These are phyloP conservation scores for Podospora fimiseda DNA, from an alignment of 495 filamentous ascomycete genomes.

Conservation along the genomic window DNA sequence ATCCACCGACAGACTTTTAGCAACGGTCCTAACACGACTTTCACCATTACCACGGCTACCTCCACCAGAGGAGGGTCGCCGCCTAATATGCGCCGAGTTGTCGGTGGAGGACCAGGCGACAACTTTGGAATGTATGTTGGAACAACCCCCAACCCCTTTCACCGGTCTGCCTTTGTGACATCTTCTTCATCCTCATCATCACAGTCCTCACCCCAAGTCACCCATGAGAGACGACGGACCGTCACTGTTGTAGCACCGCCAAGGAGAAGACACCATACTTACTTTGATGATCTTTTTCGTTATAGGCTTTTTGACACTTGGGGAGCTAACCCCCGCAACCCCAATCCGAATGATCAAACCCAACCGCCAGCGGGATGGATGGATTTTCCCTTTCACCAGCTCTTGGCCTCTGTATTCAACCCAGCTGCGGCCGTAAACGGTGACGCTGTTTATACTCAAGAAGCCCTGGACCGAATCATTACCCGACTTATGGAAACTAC, in stretches of 20 bases:
- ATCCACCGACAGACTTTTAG: conserved; percentile 4
- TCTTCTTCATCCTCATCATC: too few relatives aligned
- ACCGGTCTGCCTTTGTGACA: neutral
- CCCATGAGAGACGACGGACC: neutral
- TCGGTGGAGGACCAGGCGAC: neutral
- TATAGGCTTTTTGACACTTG: too few relatives aligned
- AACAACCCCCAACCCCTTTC: neutral
- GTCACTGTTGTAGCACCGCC: neutral
- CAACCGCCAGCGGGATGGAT: conserved; percentile 18
- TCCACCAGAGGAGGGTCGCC: neutral
- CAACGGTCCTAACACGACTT: conserved; percentile 1
- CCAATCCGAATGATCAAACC: conserved; percentile 3
- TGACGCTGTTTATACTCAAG: conserved; percentile 88
- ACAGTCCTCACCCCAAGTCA: neutral
- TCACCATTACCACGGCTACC: conserved; percentile 1
- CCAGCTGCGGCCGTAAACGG: conserved; percentile 53
- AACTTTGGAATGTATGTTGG: conserved; percentile 9
- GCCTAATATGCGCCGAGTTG: neutral
- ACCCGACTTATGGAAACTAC: conserved; percentile 81
- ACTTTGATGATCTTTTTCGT: too few relatives aligned
- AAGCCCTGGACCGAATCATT: conserved; percentile 83
- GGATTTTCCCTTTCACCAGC: conserved; percentile 27
- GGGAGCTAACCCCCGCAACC: conserved; percentile 3
- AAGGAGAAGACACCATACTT: too few relatives aligned
- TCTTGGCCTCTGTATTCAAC: conserved; percentile 51